Percentiles rank a stretch among this genome's conserved stretches.
Conservation (phyloP, 2,329 filamentous ascomycete species). For the Colletotrichum chlorophyti region DNA sequence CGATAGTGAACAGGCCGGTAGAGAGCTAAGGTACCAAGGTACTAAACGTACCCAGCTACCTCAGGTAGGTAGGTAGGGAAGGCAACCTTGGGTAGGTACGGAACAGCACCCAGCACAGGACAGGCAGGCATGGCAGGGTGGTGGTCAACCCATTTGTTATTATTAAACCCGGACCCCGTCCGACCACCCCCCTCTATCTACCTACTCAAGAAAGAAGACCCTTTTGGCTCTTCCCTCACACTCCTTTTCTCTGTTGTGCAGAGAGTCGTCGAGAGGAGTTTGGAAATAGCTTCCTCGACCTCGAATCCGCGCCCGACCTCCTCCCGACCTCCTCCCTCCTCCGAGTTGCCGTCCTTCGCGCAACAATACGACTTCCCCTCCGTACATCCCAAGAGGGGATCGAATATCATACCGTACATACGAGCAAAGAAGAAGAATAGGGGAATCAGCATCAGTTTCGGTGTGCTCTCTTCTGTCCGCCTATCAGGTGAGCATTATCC, state of each 20-base stretch:
- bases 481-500: no score
- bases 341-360: neutral
- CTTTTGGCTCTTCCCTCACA: slow-evolving; percentile 25
- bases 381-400: no score
- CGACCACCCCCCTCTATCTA: slow-evolving; percentile 32
- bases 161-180: slow-evolving; percentile 33
- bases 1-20: neutral
- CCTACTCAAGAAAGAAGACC: slow-evolving; percentile 27
- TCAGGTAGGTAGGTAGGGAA: no score
- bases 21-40: no score
- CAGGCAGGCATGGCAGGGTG: slow-evolving; percentile 11
- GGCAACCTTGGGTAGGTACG: no score
- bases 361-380: no score
- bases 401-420: no score
- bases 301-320: slow-evolving; percentile 3
- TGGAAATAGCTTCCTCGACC: slow-evolving; percentile 30
- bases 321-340: neutral
- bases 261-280: slow-evolving; percentile 27
- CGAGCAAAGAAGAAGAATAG: no score
- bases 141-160: slow-evolving; percentile 31
- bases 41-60: no score
- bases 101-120: no score
- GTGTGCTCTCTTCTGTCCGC: no score
- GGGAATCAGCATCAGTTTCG: no score
- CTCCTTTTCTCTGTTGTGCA: slow-evolving; percentile 28